Evolutionary conservation across 106 monocot genomes (phyloP), one percentile per base, ranked within the genome.

Genomic region (Iris macrosiphon): DNA sequence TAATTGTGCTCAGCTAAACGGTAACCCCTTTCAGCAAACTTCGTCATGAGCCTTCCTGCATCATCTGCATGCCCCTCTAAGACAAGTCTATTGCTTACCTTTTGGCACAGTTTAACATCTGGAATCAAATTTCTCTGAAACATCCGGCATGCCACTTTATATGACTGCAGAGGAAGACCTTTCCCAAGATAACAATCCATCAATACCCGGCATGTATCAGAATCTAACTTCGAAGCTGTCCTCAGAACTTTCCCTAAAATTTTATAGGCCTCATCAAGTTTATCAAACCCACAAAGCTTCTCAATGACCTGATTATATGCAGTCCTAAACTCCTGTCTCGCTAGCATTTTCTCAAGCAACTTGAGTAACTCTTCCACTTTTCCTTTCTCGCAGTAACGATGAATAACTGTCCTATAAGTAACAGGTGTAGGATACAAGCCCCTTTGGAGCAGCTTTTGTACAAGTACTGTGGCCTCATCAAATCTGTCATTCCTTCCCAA

Each of bases 81-180:
- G 33, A 75, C 48, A 38, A 98, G 54, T 22, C 31, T 72, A 3
- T 78, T 42, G 14, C 73, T 75, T 26, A 98, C 78, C 52, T 63
- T 91, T 32, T 69, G 59, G 62, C 87, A 98, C 28, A 91, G 29
- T 17, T 78, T 61, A 18, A 91, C 25, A 72, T 83, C 79, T 21
- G 91, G 91, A 62, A 84, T 47, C 70, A 98, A 60, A 60, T 98
- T 98, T 49, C 98, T 75, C 31, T 74, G 60, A 51, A 91, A 98
- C 90, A 98, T 91, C 42, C 81, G 64, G 51, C 87, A 75, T 31
- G 87, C 91, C 38, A 91, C 80, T 40, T 73, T 84, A 71, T 87
- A 91, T 26, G 98, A 72, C 40, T 80, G 75, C 64, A 91, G 24
- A 12, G 77, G 67, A 55, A 61, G 32, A 19, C 71, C 80, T 43